A percentile compares a stretch with the other conserved stretches of the same genome.
These are phyloP conservation scores for Eleusine indica DNA, from an alignment of 176 grass and related monocot genomes.

Conservation along the genomic window DNA sequence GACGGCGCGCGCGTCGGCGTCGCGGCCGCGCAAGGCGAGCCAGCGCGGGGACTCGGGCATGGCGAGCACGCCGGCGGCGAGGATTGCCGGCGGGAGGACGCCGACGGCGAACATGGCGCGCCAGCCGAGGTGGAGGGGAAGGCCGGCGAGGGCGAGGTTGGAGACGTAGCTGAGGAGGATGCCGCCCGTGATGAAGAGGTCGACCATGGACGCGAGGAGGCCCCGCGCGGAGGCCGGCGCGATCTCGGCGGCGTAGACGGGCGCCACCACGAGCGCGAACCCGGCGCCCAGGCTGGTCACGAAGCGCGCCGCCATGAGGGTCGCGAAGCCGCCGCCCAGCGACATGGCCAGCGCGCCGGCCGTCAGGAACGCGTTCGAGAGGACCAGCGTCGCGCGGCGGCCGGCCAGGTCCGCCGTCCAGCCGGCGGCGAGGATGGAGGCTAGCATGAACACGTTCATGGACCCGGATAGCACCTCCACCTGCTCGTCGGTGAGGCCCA, in stretches of 20 bases:
- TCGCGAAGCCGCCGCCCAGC: not conserved
- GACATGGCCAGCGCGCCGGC: not conserved
- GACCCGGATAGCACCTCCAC: not conserved
- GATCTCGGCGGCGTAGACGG: not conserved
- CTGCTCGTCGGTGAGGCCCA: not conserved
- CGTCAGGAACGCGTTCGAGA: not conserved
- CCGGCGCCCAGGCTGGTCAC: not conserved
- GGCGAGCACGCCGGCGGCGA: not conserved
- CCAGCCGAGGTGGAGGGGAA: not conserved
- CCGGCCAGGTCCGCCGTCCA: not conserved
- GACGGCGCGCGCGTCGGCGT: not conserved
- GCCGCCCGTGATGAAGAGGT: not conserved
- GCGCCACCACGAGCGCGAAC: not conserved
- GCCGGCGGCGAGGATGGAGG: not conserved
- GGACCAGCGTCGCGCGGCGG: not conserved
- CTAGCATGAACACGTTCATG: not conserved
- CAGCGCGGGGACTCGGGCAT: conserved; percentile 23
- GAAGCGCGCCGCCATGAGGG: not conserved
- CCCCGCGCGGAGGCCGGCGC: not conserved
- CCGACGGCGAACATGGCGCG: conserved; percentile 4
- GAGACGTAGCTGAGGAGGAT: not conserved
- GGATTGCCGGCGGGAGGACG: not conserved
- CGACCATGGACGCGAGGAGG: not conserved
- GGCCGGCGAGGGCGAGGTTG: not conserved
- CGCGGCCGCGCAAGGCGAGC: not conserved